Evolutionary conservation across 306 rosid genomes (phyloP).

Genomic region (Pachyrhizus erosus): DNA sequence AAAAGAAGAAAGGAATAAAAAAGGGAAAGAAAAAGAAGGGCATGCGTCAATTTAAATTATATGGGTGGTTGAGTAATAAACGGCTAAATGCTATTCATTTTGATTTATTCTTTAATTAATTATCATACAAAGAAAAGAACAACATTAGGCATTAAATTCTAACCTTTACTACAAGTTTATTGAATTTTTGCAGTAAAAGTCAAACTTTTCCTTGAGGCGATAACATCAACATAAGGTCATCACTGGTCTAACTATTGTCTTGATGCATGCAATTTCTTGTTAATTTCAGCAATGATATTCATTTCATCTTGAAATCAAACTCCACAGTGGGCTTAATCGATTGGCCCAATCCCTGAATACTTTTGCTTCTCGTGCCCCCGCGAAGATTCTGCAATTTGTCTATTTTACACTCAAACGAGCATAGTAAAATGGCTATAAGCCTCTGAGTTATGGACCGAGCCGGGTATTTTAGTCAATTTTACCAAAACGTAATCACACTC

Average conservation of each 20-base stretch:
- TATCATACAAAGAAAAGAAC: not conserved
- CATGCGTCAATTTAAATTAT: too few relatives aligned
- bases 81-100: not conserved
- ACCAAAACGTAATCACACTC: too few relatives aligned
- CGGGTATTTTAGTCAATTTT: not conserved
- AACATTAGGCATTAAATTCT: not conserved
- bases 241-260: not conserved
- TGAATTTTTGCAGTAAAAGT: not conserved
- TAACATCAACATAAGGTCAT: too few relatives aligned
- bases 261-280: not conserved
- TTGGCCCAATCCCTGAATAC: slow-evolving; percentile 10
- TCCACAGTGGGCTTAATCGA: not conserved
- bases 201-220: too few relatives aligned
- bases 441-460: not conserved
- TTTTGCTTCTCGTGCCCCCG: slow-evolving; percentile 2
- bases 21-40: not conserved
- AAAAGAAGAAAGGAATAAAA: not conserved
- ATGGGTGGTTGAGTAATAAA: not conserved
- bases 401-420: not conserved
- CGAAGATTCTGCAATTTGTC: slow-evolving; percentile 29
- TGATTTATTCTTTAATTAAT: not conserved
- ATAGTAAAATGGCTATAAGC: not conserved
- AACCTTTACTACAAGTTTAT: not conserved
- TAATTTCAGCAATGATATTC: not conserved
- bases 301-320: not conserved